These are phyloP conservation scores for Euclidium syriacum DNA, from an alignment of 345 rosid genomes.

Conservation along the genomic window DNA sequence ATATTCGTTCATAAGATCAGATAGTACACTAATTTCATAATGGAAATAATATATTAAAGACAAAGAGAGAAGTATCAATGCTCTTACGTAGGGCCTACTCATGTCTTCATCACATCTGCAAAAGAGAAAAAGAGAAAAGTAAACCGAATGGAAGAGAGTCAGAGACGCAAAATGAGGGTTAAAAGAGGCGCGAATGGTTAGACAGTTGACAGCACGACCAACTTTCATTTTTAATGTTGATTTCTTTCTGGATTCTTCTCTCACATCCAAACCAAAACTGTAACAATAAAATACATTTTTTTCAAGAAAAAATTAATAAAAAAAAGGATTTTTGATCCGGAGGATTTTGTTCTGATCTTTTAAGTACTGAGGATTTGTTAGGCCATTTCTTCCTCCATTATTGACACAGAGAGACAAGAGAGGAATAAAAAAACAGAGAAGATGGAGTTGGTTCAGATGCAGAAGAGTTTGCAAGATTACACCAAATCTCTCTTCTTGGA, in stretches of 20 bases:
- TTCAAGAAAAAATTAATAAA: background rate
- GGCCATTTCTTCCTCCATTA: constrained; percentile 22
- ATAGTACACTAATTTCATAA: background rate
- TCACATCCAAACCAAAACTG: constrained; percentile 10
- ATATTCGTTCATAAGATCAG: background rate
- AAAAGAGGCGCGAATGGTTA: constrained; percentile 18
- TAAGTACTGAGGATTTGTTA: constrained; percentile 17
- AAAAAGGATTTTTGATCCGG: background rate
- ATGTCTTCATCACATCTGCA: constrained; percentile 10
- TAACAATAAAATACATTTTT: constrained; percentile 1
- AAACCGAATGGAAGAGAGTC: no score
- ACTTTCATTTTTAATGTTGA: constrained; percentile 17
- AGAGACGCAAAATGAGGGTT: constrained; percentile 2
- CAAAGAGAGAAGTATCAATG: constrained; percentile 25
- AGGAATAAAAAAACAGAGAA: constrained; percentile 5
- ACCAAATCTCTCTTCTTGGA: constrained; percentile 72
- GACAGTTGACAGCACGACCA: constrained; percentile 28
- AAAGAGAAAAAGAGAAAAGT: constrained; percentile 1
- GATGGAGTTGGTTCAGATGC: constrained; percentile 86
- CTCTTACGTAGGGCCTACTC: no score
- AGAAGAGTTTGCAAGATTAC: constrained; percentile 66
- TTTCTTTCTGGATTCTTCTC: constrained; percentile 19
- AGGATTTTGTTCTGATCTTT: constrained; percentile 21
- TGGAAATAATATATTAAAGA: background rate
- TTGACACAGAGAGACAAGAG: constrained; percentile 22